phyloP scores from a whole-genome alignment of 2,329 filamentous ascomycete genomes.

The Sclerotiophoma versabilis region DNA sequence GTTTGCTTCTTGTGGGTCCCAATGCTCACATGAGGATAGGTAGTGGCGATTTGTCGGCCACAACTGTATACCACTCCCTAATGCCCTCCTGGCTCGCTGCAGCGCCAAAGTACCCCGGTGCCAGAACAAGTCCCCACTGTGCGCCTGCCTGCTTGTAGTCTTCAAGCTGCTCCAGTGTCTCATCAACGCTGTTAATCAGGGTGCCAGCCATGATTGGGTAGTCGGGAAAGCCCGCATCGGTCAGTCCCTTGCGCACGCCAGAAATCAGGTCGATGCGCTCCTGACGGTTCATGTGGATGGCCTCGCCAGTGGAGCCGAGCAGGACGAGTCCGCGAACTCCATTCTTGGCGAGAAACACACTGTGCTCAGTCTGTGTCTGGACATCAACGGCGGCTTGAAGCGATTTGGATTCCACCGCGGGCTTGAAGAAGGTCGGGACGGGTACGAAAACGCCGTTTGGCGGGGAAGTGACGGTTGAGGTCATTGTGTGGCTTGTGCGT shows the following conservation, averaged over 20 bases:
- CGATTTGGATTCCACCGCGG: slow-evolving; percentile 53
- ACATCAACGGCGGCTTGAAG: slow-evolving; percentile 63
- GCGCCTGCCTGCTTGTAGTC: slow-evolving; percentile 65
- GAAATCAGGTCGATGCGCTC: slow-evolving; percentile 64
- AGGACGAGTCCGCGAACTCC: slow-evolving; percentile 69
- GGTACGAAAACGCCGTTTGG: slow-evolving; percentile 50
- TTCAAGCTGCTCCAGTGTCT: slow-evolving; percentile 64
- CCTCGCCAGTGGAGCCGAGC: slow-evolving; percentile 70
- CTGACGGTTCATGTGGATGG: slow-evolving; percentile 65
- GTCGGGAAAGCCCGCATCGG: slow-evolving; percentile 62
- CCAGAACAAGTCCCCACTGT: slow-evolving; percentile 68
- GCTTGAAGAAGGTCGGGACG: slow-evolving; percentile 70
- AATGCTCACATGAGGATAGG: slow-evolving; percentile 65
- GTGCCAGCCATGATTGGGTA: slow-evolving; percentile 70
- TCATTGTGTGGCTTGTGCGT: slow-evolving; percentile 15
- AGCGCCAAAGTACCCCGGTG: slow-evolving; percentile 70
- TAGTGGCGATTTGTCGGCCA: slow-evolving; percentile 67
- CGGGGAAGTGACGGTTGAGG: slow-evolving; percentile 12
- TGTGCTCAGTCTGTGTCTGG: slow-evolving; percentile 64
- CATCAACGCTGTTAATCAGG: slow-evolving; percentile 67
- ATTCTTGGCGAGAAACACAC: slow-evolving; percentile 65
- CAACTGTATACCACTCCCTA: slow-evolving; percentile 65
- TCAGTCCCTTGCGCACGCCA: slow-evolving; percentile 63
- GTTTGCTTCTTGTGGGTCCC: background rate
- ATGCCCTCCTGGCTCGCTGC: slow-evolving; percentile 66